These are phyloP conservation scores for Rhodotorula toruloides DNA, from an alignment of 768 basidiomycete genomes.

Conservation along the genomic window DNA sequence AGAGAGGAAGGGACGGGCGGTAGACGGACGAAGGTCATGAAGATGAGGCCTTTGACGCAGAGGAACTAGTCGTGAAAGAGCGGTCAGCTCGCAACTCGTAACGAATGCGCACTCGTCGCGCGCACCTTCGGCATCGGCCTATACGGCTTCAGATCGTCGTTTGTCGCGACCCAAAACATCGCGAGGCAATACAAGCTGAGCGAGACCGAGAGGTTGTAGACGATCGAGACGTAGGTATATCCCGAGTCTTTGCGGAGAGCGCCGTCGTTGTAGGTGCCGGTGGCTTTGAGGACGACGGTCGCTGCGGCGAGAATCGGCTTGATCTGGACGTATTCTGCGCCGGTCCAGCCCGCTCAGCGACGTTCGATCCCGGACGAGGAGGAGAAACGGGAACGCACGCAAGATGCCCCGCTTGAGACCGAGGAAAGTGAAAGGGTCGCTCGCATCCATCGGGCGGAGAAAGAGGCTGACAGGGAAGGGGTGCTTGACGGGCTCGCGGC, in stretches of 20 bases:
- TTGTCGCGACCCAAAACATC: conserved; percentile 93
- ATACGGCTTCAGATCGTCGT: conserved; percentile 71
- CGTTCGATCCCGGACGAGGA: not conserved
- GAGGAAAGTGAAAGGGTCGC: conserved; percentile 89
- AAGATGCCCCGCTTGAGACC: conserved; percentile 91
- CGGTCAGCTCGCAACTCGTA: not conserved
- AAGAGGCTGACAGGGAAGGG: conserved; percentile 82
- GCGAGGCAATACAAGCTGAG: conserved; percentile 82
- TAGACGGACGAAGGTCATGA: conserved; percentile 69
- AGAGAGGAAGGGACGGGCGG: not conserved
- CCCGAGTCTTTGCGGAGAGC: conserved; percentile 76
- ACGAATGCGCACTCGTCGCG: not conserved
- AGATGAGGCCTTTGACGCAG: conserved; percentile 95
- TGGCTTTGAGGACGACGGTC: conserved; percentile 78
- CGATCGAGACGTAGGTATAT: conserved; percentile 48
- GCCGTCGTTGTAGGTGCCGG: conserved; percentile 84
- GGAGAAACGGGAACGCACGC: conserved; percentile 54
- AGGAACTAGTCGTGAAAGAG: conserved; percentile 56
- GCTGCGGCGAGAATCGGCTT: conserved; percentile 82
- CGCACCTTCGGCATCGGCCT: conserved; percentile 73
- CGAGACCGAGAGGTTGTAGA: conserved; percentile 56
- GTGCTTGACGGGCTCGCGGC: conserved; percentile 78
- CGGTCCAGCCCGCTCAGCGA: not conserved
- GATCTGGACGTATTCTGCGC: conserved; percentile 90
- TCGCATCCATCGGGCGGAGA: conserved; percentile 78